Evolutionary conservation across 306 rosid genomes (phyloP), one percentile per base, ranked within the genome.

Genomic region (Lathyrus sativus): DNA sequence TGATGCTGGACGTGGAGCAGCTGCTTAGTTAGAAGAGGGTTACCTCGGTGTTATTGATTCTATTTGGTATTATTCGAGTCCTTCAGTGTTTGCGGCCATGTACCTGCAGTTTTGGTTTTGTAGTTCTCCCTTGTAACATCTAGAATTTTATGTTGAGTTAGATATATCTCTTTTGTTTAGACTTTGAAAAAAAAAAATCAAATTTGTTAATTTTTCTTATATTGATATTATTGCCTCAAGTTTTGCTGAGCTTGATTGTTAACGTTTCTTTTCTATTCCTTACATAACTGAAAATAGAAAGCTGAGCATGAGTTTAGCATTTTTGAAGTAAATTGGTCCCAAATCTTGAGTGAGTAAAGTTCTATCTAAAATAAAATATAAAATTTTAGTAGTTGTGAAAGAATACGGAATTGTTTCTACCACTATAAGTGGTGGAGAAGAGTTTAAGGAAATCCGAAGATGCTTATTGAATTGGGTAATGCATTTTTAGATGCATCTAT

Each of bases 81-180:
- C 15, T 70, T 42, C 22, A 19, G 1, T 19, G 22, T 19, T 75
- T 75, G 81, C 85, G 53, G 80, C 79, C 79, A 37, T 73, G 71
- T 68, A 64, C 74, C 80, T 85, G 86, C 83, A 71, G 67, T 81
- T 84, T 81, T 85, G 81, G 65, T 73, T 77, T 57, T 48, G 79
- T 85, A 71, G 64, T 64, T 69, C 46, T 56, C 67, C 50, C 67
- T 19, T 70, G 79, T 77, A 81, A 43, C 55, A 62, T 14, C 65
- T 78, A 42, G 53, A 75, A 55, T 71, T 74, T 71, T 17, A 38
- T 11, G 63, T 66, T 13, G 26, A 61, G 45, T 45, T 74, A 78
- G 86, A 28, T 55, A 26, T 26, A 13, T 56, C 31, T 12, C 11
- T 12, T 56, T 56, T 12, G 11, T 28, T 56, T 55, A 55, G 19